Base-by-base conservation (phyloP, 2,329 filamentous ascomycete genomes). In the Neonectria sp. region DNA sequence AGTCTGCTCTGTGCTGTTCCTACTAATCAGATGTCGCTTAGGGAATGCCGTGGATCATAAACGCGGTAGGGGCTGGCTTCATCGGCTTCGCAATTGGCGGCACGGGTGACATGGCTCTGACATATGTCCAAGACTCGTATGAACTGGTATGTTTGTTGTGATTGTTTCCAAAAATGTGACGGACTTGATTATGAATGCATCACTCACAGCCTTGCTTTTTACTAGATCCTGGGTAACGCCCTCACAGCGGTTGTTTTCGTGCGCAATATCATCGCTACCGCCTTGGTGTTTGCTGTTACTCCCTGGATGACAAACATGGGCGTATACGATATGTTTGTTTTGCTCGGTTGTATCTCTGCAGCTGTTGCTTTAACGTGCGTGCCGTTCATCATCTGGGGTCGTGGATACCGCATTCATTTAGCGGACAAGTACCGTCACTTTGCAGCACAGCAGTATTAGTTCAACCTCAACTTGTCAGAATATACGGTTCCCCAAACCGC, bases 41-140 rank as follows among this genome's bases (percentile, higher is more conserved):
- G 69, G 70, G 70, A 15, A 72, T 71, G 70, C 69, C 69, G 2
- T 72, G 69, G 70, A 71, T 66, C 4, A 68, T 70, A 4, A 72
- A 71, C 17, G 70, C 70, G 1, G 46, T 72, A 3, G 70, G 70
- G 4, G 57, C 70, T 4, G 70, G 57, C 0, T 71, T 72, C 5
- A 72, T 72, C 3, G 69, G 69, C 1, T 72, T 72, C n/a, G 46
- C 70, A 4, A 68, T 72, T 1, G 70, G 70, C 43, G 68, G 70
- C 7, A 60, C 67, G 0, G 69, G 70, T 1, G 70, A 72, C 3
- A 72, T 72, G 43, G 60, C 67, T 0, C 60, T 72, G 8, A 72
- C 70, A 29, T 72, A 67, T 5, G 59, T 72, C 0, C 70, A 72
- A 55, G 70, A 72, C 29, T 72, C 70, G 2, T 71, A 72, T 8